Conservation (phyloP, 306 rosid genomes). For the Corylus avellana region DNA sequence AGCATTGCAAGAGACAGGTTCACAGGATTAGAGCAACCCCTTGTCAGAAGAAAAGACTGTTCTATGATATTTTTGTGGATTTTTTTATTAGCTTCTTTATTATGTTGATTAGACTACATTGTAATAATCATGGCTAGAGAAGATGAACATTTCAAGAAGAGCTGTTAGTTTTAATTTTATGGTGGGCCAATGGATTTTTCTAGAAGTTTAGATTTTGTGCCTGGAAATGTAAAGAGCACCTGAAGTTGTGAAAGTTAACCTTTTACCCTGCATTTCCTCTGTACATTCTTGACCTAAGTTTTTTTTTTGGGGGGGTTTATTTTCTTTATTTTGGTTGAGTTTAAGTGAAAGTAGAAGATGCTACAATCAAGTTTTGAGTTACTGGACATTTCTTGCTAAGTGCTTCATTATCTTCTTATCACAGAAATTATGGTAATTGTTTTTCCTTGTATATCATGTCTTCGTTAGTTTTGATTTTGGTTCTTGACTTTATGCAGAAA, state of each 20-base stretch:
- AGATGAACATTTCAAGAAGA: not conserved
- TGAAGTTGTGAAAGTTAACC: not conserved
- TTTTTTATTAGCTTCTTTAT: not conserved
- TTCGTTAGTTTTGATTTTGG: constrained; percentile 23
- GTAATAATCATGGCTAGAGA: not conserved
- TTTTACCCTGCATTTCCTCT: not conserved
- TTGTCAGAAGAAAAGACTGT: not conserved
- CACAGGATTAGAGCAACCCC: not conserved
- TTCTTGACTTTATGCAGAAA: constrained; percentile 62
- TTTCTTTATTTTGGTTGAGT: not conserved
- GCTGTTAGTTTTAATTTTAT: not conserved
- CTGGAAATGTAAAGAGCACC: not conserved
- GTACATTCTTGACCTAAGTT: not conserved
- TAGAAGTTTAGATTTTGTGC: not conserved
- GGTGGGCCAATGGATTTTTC: not conserved
- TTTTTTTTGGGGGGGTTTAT: not conserved
- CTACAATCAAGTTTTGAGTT: constrained; percentile 16
- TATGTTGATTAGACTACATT: not conserved
- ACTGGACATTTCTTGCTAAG: not conserved
- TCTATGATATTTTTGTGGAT: not conserved
- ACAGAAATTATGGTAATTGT: constrained; percentile 13
- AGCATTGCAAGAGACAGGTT: not conserved
- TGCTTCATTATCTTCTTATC: constrained; percentile 3
- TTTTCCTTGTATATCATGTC: constrained; percentile 16
- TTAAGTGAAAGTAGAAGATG: not conserved